Base-by-base conservation (phyloP, 345 rosid genomes). In the Sonneratia alba region DNA sequence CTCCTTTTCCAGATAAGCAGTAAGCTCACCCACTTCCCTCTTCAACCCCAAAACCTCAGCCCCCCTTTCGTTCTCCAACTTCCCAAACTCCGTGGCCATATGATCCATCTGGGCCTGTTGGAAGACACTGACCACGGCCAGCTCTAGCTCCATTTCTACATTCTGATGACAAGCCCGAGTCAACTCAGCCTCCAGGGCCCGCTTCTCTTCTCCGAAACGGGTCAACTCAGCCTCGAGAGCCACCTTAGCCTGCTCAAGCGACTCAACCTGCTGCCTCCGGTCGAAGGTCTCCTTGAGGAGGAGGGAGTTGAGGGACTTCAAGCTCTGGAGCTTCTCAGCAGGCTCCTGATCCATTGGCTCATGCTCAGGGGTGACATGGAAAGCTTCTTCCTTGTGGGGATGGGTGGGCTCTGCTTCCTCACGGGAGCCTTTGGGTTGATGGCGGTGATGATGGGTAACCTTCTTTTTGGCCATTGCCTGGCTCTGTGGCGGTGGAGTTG, bases 221-320 rank as follows among this genome's bases (percentile, higher is more conserved):
- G 72, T 61, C 77, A 91, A 55, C 83, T 91, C 79, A 36, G 69
- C 19, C 87, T 88, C 87, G 67, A 90, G 69, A 10, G 56, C 83
- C 19, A 71, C 70, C 37, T 83, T 85, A 4, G 79, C 79, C 18
- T 73, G 74, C 40, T 40, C 73, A 71, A 94, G 77, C 1, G 82
- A 81, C 67, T 83, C 86, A 45, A 86, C 80, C 77, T 84, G 83
- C 18, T 81, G 83, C 63, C 91, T 78, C 67, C 73, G 72, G 65
- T 87, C 92, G 70, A 78, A 4, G 4, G 86, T 78, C 82, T 87
- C 85, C 51, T 85, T 86, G 71, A 91, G 56, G 62, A 94, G 93
- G 42, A 83, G 3, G 22, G 63, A 67, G 80, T 90, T 90, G 69
- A 91, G 92, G 48, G 82, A 72, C 76, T 85, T 89, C 67, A 93